Evolutionary conservation across 257 asterid genomes (phyloP).

Genomic region (Solanum bulbocastanum): DNA sequence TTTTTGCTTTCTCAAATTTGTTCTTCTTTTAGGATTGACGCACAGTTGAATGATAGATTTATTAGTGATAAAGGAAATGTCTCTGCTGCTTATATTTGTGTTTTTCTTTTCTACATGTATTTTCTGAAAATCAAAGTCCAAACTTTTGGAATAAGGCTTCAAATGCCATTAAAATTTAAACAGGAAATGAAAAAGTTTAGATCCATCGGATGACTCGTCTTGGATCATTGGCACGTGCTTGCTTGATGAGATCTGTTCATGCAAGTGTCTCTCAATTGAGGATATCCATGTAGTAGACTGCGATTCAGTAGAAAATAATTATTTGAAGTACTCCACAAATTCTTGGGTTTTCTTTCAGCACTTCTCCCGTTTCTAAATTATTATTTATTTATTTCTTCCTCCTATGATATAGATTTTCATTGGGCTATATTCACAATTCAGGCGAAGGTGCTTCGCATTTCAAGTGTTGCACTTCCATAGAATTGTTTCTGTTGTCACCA

Average conservation of each 20-base stretch:
- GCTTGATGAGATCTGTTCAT: not conserved
- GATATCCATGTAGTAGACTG: not conserved
- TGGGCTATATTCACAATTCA: not conserved
- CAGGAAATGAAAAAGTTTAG: not conserved
- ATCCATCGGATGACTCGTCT: not conserved
- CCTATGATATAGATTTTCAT: not conserved
- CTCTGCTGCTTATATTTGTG: not conserved
- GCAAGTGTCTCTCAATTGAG: not conserved
- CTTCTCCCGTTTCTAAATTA: not conserved
- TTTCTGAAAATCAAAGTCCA: not conserved
- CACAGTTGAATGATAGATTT: not conserved
- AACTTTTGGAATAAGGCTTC: not conserved
- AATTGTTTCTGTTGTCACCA: not conserved
- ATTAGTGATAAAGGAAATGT: not conserved
- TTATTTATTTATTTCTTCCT: not conserved
- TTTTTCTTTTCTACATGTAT: not conserved
- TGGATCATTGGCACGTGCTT: not conserved
- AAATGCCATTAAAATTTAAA: not conserved
- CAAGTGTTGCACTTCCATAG: not conserved
- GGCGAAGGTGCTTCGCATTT: not conserved
- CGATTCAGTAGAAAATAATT: not conserved
- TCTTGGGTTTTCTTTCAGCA: not conserved
- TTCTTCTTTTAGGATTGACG: not conserved
- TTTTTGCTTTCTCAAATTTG: not conserved
- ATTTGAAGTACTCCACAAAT: not conserved